Conservation (phyloP, 768 basidiomycete species). For the Suillus hirtellus region DNA sequence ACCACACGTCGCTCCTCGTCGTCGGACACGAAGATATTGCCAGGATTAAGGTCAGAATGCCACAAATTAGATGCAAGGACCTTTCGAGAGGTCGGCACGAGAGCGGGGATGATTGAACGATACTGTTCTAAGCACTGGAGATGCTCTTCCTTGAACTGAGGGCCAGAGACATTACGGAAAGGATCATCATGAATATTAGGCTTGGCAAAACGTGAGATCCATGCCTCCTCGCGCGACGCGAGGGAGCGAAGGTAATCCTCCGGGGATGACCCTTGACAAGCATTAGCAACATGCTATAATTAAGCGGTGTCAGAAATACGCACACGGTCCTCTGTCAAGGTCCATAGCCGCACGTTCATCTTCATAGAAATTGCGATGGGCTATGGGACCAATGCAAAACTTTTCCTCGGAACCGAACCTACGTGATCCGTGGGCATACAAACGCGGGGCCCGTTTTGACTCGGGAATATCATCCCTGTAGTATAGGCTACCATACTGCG, state of each 20-base stretch:
- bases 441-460: slow-evolving; percentile 9
- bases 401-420: slow-evolving; percentile 21
- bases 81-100: slow-evolving; percentile 23
- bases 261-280: slow-evolving; percentile 20
- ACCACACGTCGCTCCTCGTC: slow-evolving; percentile 19
- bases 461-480: slow-evolving; percentile 28
- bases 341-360: slow-evolving; percentile 27
- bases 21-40: slow-evolving; percentile 28
- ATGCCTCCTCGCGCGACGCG: slow-evolving; percentile 23
- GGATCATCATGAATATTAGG: slow-evolving; percentile 20
- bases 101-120: slow-evolving; percentile 23
- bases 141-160: slow-evolving; percentile 21
- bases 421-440: slow-evolving; percentile 15
- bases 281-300: slow-evolving; percentile 5
- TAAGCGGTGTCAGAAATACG: slow-evolving; percentile 12
- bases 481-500: slow-evolving; percentile 34
- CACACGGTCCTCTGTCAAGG: slow-evolving; percentile 36
- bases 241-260: slow-evolving; percentile 23
- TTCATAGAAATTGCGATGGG: slow-evolving; percentile 29
- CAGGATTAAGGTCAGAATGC: slow-evolving; percentile 31
- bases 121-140: slow-evolving; percentile 23
- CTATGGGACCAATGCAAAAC: slow-evolving; percentile 34
- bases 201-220: slow-evolving; percentile 15
- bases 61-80: slow-evolving; percentile 26
- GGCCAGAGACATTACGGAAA: slow-evolving; percentile 18